Evolutionary conservation across 2,329 filamentous ascomycete genomes (phyloP), one percentile per base, ranked within the genome.

Genomic region (Alternaria sp.): DNA sequence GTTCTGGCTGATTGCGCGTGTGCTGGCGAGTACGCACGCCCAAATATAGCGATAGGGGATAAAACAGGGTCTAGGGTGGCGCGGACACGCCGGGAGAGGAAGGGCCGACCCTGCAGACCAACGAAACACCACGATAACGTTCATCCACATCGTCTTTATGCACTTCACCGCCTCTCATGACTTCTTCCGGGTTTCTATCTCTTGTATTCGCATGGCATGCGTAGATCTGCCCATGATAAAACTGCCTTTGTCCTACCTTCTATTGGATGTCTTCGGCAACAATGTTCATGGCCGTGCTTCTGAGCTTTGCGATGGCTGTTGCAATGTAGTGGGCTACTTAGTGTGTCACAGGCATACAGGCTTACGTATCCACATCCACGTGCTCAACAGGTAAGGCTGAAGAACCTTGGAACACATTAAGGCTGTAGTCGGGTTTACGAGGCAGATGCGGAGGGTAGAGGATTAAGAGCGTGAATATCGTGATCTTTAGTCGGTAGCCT

Each of bases 41-140:
- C 61, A 44, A 50, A 64, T 57, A 63, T 61, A 57, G 63, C 61
- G 63, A 63, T 63, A 51, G 36, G 36, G 36, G 36, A 40, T 40
- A 40, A 40, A 52, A 66, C 63, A 63, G 53, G 63, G 63, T 61
- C 56, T 52, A 32, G 63, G 63, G 53, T 66, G 63, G 63, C 63
- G 57, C 63, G 63, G 53, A 56, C 49, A 55, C n/a, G 51, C 59
- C 40, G 59, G 54, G 54, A 58, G 52, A 55, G 59, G 59, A 62
- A 62, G 54, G 56, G 59, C 59, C 59, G 59, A 58, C 46, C 59
- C 59, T 52, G 47, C 54, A 58, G 45, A 58, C 49, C 36, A 40
- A 19, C 57, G 59, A 62, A 58, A 62, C 59, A 58, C 54, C 47
- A 43, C 59, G 46, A 58, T 43, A 62, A 62, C 59, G 54, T 62